Evolutionary conservation across 345 rosid species (phyloP).

Genomic region (Eucalyptus pumila): DNA sequence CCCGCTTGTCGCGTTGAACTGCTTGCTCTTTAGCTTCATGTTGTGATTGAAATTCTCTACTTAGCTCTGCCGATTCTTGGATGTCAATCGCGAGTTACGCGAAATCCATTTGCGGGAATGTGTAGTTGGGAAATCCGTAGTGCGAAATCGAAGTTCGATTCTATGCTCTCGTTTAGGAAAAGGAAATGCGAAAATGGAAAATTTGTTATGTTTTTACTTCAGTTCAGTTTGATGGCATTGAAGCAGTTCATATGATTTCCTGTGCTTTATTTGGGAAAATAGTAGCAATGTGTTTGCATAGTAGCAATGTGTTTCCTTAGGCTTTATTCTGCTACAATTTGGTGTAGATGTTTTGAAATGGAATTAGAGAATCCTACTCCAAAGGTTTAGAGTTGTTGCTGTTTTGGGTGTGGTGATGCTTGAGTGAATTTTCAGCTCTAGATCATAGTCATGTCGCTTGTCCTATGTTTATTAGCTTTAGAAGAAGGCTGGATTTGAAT

Average conservation of each 20-base stretch:
- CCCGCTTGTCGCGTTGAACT: background rate
- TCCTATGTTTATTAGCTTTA: no score
- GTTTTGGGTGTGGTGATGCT: background rate
- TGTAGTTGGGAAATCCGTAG: background rate
- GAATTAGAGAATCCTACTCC: background rate
- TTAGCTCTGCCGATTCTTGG: background rate
- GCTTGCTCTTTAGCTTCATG: background rate
- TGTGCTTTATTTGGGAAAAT: background rate
- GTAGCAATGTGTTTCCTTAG: background rate
- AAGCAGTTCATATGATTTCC: background rate
- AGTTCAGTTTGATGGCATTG: background rate
- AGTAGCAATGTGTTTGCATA: background rate
- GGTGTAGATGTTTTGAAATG: background rate
- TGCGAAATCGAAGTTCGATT: background rate
- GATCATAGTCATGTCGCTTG: no score
- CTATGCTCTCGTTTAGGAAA: background rate
- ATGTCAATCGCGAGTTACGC: background rate
- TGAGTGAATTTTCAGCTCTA: background rate
- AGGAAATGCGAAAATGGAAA: background rate
- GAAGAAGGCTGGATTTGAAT: background rate
- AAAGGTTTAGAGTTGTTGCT: background rate
- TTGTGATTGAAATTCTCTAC: background rate
- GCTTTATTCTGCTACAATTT: background rate
- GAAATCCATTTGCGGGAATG: background rate
- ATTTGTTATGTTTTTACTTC: background rate